Evolutionary conservation across 2,329 filamentous ascomycete species (phyloP).

Genomic region (Colletotrichum sublineola): DNA sequence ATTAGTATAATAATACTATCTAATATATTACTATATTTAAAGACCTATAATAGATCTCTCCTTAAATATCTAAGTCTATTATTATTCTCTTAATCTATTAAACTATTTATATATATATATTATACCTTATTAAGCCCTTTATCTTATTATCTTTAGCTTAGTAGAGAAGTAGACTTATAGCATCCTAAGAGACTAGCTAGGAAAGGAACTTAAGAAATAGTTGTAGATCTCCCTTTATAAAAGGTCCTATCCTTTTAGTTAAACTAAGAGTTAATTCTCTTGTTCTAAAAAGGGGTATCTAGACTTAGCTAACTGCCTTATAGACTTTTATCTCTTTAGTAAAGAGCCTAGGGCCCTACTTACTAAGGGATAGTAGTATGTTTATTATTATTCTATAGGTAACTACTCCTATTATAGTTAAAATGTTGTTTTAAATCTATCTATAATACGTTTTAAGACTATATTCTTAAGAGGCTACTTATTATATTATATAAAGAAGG

Average conservation of each 20-base stretch:
- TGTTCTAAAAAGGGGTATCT: constrained; percentile 3
- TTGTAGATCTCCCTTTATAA: constrained; percentile 1
- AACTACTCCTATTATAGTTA: constrained; percentile 1
- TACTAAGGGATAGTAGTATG: not conserved
- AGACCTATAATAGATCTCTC: no score
- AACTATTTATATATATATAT: not conserved
- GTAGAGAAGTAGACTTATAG: constrained; percentile 9
- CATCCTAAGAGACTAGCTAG: not conserved
- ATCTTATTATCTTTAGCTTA: constrained; percentile 8
- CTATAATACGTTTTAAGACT: no score
- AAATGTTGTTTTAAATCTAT: constrained; percentile 1
- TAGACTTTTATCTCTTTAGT: not conserved
- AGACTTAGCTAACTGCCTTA: not conserved
- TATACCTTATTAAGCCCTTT: not conserved
- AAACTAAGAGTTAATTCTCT: constrained; percentile 3
- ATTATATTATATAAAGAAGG: no score
- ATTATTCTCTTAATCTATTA: no score
- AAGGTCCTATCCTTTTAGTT: constrained; percentile 6
- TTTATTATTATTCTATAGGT: not conserved
- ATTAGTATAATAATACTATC: no score
- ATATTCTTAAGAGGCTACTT: no score
- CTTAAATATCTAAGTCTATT: no score
- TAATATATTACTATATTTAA: no score
- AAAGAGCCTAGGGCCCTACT: not conserved
- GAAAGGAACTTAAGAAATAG: constrained; percentile 7